These are phyloP conservation scores for Verticillium klebahnii DNA, from an alignment of 2,329 filamentous ascomycete species.

Conservation along the genomic window DNA sequence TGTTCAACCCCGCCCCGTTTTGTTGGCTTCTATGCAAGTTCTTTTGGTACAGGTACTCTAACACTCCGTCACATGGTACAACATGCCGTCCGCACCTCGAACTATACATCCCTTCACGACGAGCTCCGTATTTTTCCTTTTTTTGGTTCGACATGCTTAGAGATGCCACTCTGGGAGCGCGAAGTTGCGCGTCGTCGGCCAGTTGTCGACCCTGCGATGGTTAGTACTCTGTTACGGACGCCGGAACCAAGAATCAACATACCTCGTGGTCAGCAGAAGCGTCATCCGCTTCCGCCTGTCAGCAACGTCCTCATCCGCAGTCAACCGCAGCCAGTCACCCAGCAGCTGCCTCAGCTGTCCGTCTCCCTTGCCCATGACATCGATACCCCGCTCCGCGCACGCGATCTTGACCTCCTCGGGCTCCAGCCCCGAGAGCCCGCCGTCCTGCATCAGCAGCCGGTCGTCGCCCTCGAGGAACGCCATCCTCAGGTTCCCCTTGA, in stretches of 20 bases:
- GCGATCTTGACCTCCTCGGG: conserved; percentile 64
- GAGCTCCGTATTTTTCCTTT: background rate
- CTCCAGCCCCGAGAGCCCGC: conserved; percentile 55
- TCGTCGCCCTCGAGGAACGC: conserved; percentile 69
- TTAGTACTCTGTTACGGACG: conserved; percentile 8
- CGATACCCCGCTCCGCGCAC: conserved; percentile 64
- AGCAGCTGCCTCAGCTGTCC: conserved; percentile 45
- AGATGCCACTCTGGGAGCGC: conserved; percentile 36
- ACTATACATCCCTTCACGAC: background rate
- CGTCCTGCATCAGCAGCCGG: conserved; percentile 56
- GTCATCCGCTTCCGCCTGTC: conserved; percentile 34
- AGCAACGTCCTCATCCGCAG: conserved; percentile 28
- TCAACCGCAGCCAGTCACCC: conserved; percentile 43
- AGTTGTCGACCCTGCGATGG: conserved; percentile 28
- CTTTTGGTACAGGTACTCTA: background rate
- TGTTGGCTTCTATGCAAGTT: background rate
- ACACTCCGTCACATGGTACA: background rate
- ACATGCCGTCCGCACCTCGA: background rate
- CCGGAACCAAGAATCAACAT: conserved; percentile 12
- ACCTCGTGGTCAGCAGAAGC: conserved; percentile 36
- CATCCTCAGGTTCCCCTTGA: conserved; percentile 49
- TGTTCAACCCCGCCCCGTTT: background rate
- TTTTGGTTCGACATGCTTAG: conserved; percentile 9
- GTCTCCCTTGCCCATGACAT: conserved; percentile 53
- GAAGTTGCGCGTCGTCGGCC: conserved; percentile 35